These are phyloP conservation scores for Panaeolus cyanescens DNA, from an alignment of 768 basidiomycete species.

Conservation along the genomic window DNA sequence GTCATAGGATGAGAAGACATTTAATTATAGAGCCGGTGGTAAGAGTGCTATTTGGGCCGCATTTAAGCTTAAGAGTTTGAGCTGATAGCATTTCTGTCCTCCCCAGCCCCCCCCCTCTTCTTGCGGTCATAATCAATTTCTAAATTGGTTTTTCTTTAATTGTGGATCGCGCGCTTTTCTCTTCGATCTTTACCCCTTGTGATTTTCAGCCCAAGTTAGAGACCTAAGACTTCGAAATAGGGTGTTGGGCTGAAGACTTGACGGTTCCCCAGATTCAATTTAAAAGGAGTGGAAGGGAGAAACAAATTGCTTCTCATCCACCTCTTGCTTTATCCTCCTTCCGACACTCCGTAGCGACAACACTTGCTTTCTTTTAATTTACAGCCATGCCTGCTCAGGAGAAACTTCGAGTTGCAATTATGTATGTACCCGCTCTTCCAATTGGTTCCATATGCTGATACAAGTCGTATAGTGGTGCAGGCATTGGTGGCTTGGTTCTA, in stretches of 20 bases:
- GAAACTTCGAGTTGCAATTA: conserved; percentile 15
- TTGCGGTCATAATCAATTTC: background rate
- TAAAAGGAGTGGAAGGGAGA: background rate
- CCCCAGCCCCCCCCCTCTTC: too few relatives aligned
- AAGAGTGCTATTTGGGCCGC: background rate
- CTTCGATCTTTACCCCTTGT: background rate
- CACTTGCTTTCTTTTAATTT: background rate
- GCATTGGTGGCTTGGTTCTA: conserved; percentile 16
- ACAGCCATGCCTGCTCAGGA: conserved; percentile 4
- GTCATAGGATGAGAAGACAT: background rate
- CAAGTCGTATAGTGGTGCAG: conserved; percentile 9
- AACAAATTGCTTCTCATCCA: background rate
- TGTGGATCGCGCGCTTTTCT: background rate
- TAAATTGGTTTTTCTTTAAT: background rate
- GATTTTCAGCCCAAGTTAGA: background rate
- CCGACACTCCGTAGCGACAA: background rate
- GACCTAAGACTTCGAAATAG: background rate
- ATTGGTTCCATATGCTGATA: background rate
- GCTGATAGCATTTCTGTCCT: background rate
- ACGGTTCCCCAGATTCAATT: background rate
- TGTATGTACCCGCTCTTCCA: conserved; percentile 8
- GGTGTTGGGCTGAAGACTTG: background rate
- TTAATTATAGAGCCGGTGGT: background rate
- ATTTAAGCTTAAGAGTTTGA: background rate
- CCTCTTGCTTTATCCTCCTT: background rate